Evolutionary conservation across 1,284 basidiomycete species (phyloP).

Genomic region (Sutorius eximius): DNA sequence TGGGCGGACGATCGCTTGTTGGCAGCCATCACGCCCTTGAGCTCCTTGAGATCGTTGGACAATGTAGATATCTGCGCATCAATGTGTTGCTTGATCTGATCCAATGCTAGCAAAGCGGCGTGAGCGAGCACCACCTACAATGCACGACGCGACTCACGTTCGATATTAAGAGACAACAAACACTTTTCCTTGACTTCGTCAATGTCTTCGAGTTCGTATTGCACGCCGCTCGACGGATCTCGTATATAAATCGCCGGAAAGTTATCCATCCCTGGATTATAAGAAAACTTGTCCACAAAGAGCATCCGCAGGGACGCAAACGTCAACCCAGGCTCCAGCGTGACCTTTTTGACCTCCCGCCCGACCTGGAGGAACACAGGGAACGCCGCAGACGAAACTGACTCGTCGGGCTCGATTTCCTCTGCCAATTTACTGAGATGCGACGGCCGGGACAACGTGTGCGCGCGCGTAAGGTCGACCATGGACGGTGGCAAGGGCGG

Average conservation of each 20-base stretch:
- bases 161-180: slow-evolving; percentile 90
- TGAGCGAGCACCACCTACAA: slow-evolving; percentile 4
- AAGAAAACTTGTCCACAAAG: slow-evolving; percentile 95
- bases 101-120: slow-evolving; percentile 65
- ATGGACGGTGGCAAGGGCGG: slow-evolving; percentile 41
- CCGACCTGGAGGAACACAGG: slow-evolving; percentile 90
- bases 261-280: slow-evolving; percentile 89
- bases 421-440: slow-evolving; percentile 25
- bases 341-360: slow-evolving; percentile 87
- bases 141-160: slow-evolving; percentile 67
- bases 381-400: slow-evolving; percentile 41
- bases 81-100: slow-evolving; percentile 98
- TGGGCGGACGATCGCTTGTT: slow-evolving; percentile 47
- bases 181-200: slow-evolving; percentile 91
- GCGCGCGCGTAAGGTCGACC: slow-evolving; percentile 31
- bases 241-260: slow-evolving; percentile 96
- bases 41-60: slow-evolving; percentile 91
- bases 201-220: slow-evolving; percentile 95
- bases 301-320: slow-evolving; percentile 78
- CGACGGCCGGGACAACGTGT: slow-evolving; percentile 37
- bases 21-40: slow-evolving; percentile 65
- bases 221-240: slow-evolving; percentile 87
- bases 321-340: slow-evolving; percentile 68
- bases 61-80: slow-evolving; percentile 85
- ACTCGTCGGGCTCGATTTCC: slow-evolving; percentile 24